Evolutionary conservation across 306 rosid genomes (phyloP), one percentile per base, ranked within the genome.

Genomic region (Trichosanthes truncata): DNA sequence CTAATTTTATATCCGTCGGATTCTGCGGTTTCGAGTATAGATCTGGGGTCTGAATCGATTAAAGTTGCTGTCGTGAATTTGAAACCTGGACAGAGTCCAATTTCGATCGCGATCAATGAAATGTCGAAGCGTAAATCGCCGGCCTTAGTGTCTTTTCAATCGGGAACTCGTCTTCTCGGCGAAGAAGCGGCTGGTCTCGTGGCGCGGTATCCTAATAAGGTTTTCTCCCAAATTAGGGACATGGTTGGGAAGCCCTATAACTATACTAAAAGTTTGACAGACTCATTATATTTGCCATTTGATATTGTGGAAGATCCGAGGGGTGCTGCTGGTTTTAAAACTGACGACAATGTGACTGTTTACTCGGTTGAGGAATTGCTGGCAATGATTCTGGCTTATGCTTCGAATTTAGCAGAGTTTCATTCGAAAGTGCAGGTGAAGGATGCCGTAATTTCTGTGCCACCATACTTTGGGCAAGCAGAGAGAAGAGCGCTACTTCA

Each of bases 111-210:
- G 49, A 93, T 95, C 80, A 95, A 95, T 40, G 97, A 95, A 85
- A 95, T 95, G 99, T 95, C 99, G 9, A 95, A 95, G 81, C 87
- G 99, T 3, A 95, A 95, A 86, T 88, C 97, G 6, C 99, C 99
- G 21, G 90, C 87, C 25, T 74, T 93, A 12, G 97, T 93, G 4
- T 89, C 99, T 13, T 91, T 95, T 82, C 93, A 91, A 25, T 88
- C 96, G 8, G 96, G 97, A 13, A 62, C 88, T 71, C 96, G 99
- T 18, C 87, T 95, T 20, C 82, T 95, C 7, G 99, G 89, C 3
- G 99, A 95, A 80, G 99, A 95, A 81, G 99, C 99, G 1, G 97
- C 99, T 0, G 97, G 97, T 29, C 79, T 95, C 31, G 89, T 82
- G 31, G 99, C 99, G 6, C 87, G 97, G 74, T 95, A 93, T 81